phyloP scores from a whole-genome alignment of 2,329 filamentous ascomycete genomes.

The Diplodia sapinea region DNA sequence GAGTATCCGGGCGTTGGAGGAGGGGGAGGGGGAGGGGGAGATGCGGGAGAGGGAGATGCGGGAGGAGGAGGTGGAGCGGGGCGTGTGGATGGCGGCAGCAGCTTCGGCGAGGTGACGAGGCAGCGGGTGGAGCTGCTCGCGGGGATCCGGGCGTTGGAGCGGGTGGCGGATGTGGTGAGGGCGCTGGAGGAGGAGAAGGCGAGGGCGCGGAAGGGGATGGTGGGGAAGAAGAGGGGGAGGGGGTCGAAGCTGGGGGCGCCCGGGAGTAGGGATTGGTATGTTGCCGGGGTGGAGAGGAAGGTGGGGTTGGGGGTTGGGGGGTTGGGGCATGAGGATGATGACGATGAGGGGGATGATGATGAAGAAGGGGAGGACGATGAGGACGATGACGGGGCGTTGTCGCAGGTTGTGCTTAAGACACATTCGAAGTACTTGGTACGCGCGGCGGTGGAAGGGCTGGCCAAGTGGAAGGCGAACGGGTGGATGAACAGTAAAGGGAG shows the following conservation, averaged over 20 bases:
- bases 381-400: neutral
- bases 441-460: neutral
- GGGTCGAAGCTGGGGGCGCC: neutral
- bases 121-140: constrained; percentile 15
- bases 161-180: constrained; percentile 2
- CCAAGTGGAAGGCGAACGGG: constrained; percentile 9
- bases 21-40: no score
- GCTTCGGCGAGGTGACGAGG: neutral
- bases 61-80: neutral
- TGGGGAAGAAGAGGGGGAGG: neutral
- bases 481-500: constrained; percentile 14
- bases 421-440: constrained; percentile 17
- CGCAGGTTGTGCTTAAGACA: constrained; percentile 15
- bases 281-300: neutral
- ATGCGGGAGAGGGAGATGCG: neutral
- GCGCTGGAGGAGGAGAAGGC: neutral
- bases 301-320: neutral
- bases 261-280: neutral
- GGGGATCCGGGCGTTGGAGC: constrained; percentile 16
- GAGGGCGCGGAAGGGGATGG: neutral
- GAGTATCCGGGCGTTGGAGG: neutral
- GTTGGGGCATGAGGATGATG: neutral
- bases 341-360: neutral
- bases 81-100: neutral
- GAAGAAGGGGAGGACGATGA: neutral